phyloP scores from a whole-genome alignment of 306 rosid species.

The Dryas alaskensis region DNA sequence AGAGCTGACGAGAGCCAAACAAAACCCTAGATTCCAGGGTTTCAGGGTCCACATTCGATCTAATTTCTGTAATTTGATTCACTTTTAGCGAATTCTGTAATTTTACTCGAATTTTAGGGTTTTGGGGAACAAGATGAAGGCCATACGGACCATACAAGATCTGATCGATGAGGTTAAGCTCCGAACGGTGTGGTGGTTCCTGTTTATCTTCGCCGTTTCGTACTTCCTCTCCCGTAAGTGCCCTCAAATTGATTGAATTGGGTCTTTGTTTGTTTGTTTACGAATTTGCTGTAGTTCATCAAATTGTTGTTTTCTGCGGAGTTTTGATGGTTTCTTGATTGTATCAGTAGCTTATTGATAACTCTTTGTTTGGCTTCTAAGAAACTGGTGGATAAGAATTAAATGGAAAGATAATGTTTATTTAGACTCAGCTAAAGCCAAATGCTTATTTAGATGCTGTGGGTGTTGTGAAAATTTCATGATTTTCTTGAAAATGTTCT shows the following conservation, averaged over 20 bases:
- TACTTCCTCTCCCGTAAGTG: constrained; percentile 73
- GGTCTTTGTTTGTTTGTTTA: neutral
- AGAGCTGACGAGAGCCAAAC: neutral
- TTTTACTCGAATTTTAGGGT: constrained; percentile 6
- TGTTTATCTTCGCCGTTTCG: constrained; percentile 70
- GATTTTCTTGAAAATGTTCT: neutral
- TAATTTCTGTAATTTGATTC: neutral
- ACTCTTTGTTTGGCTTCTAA: neutral
- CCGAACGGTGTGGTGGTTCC: constrained; percentile 88
- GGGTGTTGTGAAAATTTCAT: neutral
- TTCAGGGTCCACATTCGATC: constrained; percentile 1
- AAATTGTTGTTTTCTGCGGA: neutral
- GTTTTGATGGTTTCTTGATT: neutral
- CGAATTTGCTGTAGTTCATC: neutral
- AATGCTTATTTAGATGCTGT: neutral
- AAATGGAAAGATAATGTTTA: neutral
- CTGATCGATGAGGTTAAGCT: constrained; percentile 77
- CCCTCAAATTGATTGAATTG: neutral
- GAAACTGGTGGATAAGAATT: neutral
- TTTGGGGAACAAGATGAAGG: constrained; percentile 45
- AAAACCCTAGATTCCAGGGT: neutral
- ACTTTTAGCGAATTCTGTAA: constrained; percentile 2
- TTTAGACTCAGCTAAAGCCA: neutral
- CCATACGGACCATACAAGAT: constrained; percentile 63
- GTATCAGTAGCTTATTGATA: neutral